Percentiles rank a stretch among this genome's conserved stretches.
These are phyloP conservation scores for Yamadazyma taylorii DNA, from an alignment of 1,139 yeast species.

Conservation along the genomic window DNA sequence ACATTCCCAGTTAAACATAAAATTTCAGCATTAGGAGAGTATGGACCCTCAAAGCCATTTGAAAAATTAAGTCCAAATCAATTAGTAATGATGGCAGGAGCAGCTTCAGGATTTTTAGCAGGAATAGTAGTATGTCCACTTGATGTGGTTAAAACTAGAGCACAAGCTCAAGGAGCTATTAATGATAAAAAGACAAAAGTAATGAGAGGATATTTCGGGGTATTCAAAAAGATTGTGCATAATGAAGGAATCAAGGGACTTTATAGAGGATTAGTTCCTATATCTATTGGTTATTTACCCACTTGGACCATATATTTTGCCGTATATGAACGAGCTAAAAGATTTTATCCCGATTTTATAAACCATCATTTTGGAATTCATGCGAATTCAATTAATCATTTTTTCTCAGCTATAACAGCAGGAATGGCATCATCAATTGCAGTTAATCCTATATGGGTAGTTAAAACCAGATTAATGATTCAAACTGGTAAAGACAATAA, in stretches of 20 bases:
- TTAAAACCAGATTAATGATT: constrained; percentile 89
- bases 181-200: constrained; percentile 20
- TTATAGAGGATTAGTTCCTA: constrained; percentile 89
- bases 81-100: constrained; percentile 43
- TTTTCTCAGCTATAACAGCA: constrained; percentile 82
- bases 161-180: constrained; percentile 44
- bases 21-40: constrained; percentile 21
- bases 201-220: constrained; percentile 59
- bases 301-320: constrained; percentile 97
- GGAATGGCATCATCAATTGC: constrained; percentile 85
- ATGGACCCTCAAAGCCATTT: constrained; percentile 24
- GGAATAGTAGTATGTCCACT: constrained; percentile 50
- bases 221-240: constrained; percentile 58
- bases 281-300: constrained; percentile 90
- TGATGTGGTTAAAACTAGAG: constrained; percentile 47
- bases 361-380: constrained; percentile 29
- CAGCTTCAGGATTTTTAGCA: constrained; percentile 47
- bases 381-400: constrained; percentile 59
- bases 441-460: constrained; percentile 97
- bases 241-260: constrained; percentile 85
- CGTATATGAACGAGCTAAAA: constrained; percentile 79
- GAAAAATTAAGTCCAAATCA: constrained; percentile 31
- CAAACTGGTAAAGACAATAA: constrained; percentile 60
- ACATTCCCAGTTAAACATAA: constrained; percentile 25
- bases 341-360: constrained; percentile 30